phyloP scores from a whole-genome alignment of 176 grass and related monocot genomes.

The Miscanthus lutarioriparius region DNA sequence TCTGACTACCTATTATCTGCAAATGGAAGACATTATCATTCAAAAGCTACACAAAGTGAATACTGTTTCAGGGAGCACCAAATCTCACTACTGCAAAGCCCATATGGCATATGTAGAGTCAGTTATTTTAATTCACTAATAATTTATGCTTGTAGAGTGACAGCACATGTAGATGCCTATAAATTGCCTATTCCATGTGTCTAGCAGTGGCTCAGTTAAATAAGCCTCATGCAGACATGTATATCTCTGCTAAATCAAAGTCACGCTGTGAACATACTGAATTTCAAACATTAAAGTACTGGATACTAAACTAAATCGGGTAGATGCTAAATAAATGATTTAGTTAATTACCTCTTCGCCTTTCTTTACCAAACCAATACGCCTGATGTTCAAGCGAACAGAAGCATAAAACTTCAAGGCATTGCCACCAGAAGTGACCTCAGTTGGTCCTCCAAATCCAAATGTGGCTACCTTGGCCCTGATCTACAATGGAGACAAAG shows the following conservation, averaged over 20 bases:
- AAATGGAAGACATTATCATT: slow-evolving; percentile 22
- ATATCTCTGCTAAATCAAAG: neutral
- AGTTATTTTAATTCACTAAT: slow-evolving; percentile 13
- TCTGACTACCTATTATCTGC: slow-evolving; percentile 79
- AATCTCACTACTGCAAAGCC: neutral
- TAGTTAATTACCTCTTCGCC: slow-evolving; percentile 76
- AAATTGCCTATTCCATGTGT: neutral
- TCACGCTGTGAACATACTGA: neutral
- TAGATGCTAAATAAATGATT: slow-evolving; percentile 7
- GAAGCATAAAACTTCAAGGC: slow-evolving; percentile 98
- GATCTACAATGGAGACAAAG: slow-evolving; percentile 45
- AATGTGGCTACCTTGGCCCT: slow-evolving; percentile 83
- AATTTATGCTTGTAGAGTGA: neutral
- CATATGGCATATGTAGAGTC: slow-evolving; percentile 2
- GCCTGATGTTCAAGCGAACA: slow-evolving; percentile 81
- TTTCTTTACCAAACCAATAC: slow-evolving; percentile 91
- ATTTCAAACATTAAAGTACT: neutral
- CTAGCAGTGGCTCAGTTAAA: slow-evolving; percentile 19
- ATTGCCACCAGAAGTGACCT: slow-evolving; percentile 93
- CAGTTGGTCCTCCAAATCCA: slow-evolving; percentile 86
- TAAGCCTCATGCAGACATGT: neutral
- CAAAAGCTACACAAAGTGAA: neutral
- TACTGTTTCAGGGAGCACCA: neutral
- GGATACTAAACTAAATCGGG: neutral
- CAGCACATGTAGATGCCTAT: neutral